phyloP scores from a whole-genome alignment of 805 yeast species.

The Suhomyces vadensis region DNA sequence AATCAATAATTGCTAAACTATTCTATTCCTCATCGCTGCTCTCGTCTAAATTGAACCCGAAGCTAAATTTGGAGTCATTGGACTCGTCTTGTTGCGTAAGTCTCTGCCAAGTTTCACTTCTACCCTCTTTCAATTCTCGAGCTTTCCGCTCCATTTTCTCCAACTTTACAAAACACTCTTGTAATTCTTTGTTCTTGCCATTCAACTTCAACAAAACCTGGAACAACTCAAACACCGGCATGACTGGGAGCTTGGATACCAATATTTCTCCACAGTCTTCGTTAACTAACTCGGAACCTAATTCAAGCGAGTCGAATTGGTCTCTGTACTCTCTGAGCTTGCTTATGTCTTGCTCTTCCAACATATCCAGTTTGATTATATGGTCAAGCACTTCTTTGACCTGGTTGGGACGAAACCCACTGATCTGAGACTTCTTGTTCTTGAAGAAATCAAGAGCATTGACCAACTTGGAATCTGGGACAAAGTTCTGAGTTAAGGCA shows the following conservation, averaged over 20 bases:
- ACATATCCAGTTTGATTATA: constrained; percentile 11
- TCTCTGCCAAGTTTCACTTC: constrained; percentile 56
- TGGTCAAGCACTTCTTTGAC: constrained; percentile 40
- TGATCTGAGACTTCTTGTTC: constrained; percentile 66
- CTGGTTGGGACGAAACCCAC: constrained; percentile 70
- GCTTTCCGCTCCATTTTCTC: constrained; percentile 33
- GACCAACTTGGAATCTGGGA: constrained; percentile 63
- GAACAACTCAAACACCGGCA: constrained; percentile 68
- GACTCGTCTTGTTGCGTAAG: constrained; percentile 23
- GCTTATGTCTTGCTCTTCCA: constrained; percentile 12
- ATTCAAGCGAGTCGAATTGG: constrained; percentile 24
- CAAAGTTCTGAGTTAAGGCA: constrained; percentile 88
- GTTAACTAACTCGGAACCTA: constrained; percentile 29
- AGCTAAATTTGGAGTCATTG: constrained; percentile 23
- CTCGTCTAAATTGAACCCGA: constrained; percentile 32
- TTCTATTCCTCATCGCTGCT: constrained; percentile 23
- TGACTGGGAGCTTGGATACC: constrained; percentile 31
- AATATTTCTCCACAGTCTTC: constrained; percentile 67
- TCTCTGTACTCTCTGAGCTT: constrained; percentile 29
- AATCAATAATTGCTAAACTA: too few species aligned
- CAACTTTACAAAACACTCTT: constrained; percentile 32
- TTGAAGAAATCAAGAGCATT: constrained; percentile 67
- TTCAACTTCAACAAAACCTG: constrained; percentile 46
- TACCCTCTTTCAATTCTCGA: constrained; percentile 29
- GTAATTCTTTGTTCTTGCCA: constrained; percentile 38